These are phyloP conservation scores for Chlamydomonas urium DNA, from an alignment of 139 green algal species.

Conservation along the genomic window DNA sequence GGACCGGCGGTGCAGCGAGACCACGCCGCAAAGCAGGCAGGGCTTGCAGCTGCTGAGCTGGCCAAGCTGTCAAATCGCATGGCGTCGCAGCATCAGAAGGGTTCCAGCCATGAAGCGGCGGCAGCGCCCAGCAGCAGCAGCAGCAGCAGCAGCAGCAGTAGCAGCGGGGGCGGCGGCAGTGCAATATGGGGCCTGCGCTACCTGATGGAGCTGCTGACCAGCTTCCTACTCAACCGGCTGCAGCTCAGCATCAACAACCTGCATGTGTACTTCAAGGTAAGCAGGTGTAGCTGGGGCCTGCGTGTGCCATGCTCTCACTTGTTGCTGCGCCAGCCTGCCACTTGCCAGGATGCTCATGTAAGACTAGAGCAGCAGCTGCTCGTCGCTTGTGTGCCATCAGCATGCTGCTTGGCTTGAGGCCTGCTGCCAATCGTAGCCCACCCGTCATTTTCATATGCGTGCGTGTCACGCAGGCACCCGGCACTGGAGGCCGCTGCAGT, in stretches of 20 bases:
- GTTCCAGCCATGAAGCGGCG: background rate
- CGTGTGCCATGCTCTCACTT: background rate
- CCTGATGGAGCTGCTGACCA: conserved; percentile 49
- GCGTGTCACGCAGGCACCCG: no score
- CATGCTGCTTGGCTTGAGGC: conserved; percentile 5
- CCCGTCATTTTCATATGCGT: no score
- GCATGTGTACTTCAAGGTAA: conserved; percentile 59
- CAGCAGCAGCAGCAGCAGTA: background rate
- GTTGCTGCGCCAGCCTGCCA: background rate
- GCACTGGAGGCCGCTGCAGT: no score
- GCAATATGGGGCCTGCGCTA: background rate
- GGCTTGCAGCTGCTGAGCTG: conserved; percentile 71
- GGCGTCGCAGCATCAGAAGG: conserved; percentile 7
- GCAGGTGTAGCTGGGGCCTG: background rate
- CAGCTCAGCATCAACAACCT: conserved; percentile 67
- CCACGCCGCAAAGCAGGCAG: conserved; percentile 64
- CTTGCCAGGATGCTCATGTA: no score
- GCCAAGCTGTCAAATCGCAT: conserved; percentile 46
- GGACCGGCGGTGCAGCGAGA: conserved; percentile 40
- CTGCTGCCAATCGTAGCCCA: no score
- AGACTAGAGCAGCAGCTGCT: no score
- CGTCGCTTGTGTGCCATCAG: no score
- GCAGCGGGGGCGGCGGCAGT: background rate
- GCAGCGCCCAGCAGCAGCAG: background rate
- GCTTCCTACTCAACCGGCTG: conserved; percentile 63